phyloP scores from a whole-genome alignment of 139 green algal species.

The Asterochloris sp. region DNA sequence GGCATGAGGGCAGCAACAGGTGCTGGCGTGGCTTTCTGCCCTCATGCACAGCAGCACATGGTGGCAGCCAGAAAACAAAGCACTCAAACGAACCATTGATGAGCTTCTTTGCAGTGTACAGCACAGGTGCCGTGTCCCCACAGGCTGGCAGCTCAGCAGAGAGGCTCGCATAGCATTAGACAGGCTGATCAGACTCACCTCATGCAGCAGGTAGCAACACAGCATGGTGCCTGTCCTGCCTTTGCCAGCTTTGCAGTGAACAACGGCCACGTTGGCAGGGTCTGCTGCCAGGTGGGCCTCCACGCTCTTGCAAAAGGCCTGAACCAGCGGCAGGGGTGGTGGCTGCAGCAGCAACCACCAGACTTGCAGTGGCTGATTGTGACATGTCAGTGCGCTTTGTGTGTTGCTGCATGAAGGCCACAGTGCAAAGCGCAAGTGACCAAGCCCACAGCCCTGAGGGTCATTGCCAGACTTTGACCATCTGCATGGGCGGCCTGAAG shows the following conservation, averaged over 20 bases:
- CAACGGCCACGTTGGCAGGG: slow-evolving; percentile 41
- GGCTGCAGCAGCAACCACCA: slow-evolving; percentile 38
- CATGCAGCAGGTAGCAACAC: slow-evolving; percentile 53
- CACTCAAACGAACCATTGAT: not conserved
- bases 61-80: not conserved
- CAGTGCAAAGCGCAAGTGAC: too few relatives aligned
- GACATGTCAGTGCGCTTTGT: too few relatives aligned
- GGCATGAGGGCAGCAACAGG: not conserved
- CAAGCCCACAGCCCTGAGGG: too few relatives aligned
- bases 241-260: slow-evolving; percentile 82
- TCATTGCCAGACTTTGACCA: too few relatives aligned
- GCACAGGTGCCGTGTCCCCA: not conserved
- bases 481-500: too few relatives aligned
- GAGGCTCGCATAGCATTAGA: not conserved
- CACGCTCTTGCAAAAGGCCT: slow-evolving; percentile 47
- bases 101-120: not conserved
- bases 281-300: slow-evolving; percentile 41
- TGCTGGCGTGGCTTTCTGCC: not conserved
- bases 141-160: not conserved
- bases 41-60: not conserved
- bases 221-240: slow-evolving; percentile 67
- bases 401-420: too few relatives aligned
- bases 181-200: slow-evolving; percentile 20
- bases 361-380: not conserved
- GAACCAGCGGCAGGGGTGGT: slow-evolving; percentile 48